Evolutionary conservation across 345 rosid genomes (phyloP).

Genomic region (Murraya koenigii): DNA sequence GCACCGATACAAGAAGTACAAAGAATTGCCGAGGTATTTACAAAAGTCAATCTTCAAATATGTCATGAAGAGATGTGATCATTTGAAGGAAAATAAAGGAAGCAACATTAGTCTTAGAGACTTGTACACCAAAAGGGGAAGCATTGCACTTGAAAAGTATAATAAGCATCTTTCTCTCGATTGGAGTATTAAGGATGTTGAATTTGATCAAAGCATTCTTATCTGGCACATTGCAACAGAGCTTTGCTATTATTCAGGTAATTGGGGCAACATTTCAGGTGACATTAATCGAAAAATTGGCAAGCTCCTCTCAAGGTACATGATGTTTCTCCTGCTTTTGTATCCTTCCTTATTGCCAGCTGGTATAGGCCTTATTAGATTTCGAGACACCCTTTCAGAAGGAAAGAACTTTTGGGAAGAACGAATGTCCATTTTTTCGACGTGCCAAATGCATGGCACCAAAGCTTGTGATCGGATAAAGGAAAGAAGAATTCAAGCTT

Average conservation of each 20-base stretch:
- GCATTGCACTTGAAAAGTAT: background rate
- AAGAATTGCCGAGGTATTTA: background rate
- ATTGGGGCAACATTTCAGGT: background rate
- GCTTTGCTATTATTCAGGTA: background rate
- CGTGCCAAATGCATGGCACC: background rate
- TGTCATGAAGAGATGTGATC: background rate
- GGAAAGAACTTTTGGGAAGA: background rate
- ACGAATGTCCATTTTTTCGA: background rate
- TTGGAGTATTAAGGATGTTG: background rate
- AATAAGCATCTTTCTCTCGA: background rate
- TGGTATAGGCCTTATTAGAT: slow-evolving; percentile 9
- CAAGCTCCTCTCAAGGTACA: background rate
- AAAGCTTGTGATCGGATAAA: background rate
- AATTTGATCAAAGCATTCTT: slow-evolving; percentile 1
- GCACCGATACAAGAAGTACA: background rate
- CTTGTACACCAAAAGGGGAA: no score
- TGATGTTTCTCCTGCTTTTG: background rate
- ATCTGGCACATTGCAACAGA: slow-evolving; percentile 6
- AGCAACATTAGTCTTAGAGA: no score
- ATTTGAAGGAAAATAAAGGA: background rate
- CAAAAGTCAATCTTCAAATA: background rate
- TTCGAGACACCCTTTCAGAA: background rate
- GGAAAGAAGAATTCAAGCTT: background rate
- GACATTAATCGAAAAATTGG: background rate
- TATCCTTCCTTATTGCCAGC: slow-evolving; percentile 3